Evolutionary conservation across 2,329 filamentous ascomycete genomes (phyloP), one percentile per base, ranked within the genome.

Genomic region (Monilinia fructigena): DNA sequence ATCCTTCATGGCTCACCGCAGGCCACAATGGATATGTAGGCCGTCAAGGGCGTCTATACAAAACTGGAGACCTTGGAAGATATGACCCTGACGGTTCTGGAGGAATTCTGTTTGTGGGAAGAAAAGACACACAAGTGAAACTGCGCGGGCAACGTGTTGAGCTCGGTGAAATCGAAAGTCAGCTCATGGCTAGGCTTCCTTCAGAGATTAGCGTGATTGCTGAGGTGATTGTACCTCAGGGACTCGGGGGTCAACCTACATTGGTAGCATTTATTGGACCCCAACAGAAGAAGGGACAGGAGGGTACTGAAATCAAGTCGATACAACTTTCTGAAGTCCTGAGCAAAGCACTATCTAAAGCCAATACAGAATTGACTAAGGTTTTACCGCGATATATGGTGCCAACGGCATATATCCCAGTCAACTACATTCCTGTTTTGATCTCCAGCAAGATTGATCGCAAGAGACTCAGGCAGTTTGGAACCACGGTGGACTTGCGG

Each of bases 41-140:
- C 2, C 77, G 80, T 6, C 71, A 67, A 11, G 81, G 80, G 1
- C 77, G 82, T 5, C 70, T 88, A 2, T 88, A 88, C 72, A 85
- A 83, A 71, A 87, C 86, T 0, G 86, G 86, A 0, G 86, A 89
- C 69, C 76, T 88, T 0, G 85, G 83, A 0, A 79, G 78, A 35
- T 85, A 86, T 65, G 79, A 84, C 54, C 74, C 77, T 0, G 82
- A 87, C 60, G 76, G 73, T n/a, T 80, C 80, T 8, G 81, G 88
- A 50, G 76, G 82, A 11, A 64, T 64, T 58, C 1, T 63, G 6
- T 87, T 86, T 68, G 79, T 88, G 50, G 86, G 87, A 20, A 81
- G 89, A 59, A 88, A 86, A 70, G 88, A 90, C 71, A 83, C 83
- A n/a, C 87, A 88, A 74, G 83, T 89, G 65, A 91, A 91, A 76